Base-by-base conservation (phyloP, 2,329 filamentous ascomycete genomes). In the Colletotrichum musae region DNA sequence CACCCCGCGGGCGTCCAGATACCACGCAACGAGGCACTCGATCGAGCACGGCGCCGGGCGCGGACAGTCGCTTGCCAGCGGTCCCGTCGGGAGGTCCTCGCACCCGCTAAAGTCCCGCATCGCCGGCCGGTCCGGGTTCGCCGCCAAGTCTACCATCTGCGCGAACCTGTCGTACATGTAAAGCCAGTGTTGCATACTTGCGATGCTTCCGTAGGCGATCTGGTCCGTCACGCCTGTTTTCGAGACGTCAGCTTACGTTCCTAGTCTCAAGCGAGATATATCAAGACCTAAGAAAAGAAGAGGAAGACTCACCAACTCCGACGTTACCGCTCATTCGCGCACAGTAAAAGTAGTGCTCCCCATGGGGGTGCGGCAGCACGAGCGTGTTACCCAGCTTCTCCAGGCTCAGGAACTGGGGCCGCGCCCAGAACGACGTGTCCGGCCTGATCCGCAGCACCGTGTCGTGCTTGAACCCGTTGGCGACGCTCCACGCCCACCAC, bases 241-340 rank as follows among this genome's bases (percentile, higher is more conserved):
- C 32, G 36, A 41, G 12, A 15, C 16, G 51, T 68, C 41, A 64
- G 64, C 47, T 43, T 16, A 10, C 51, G 24, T 45, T 32, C 15
- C 18, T 39, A 24, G 5, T 43, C 51, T 53, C 52, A 36, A 36
- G n/a, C 18, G 47, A 50, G 21, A 50, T 18, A 12, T 50, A 6
- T 28, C 13, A 13, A 9, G 6, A 32, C 39, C 24, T 43, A 12
- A 28, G 32, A 32, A n/a, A 15, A 24, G 21, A 2, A 36, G 64
- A 61, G 66, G 70, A 71, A 71, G 72, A 75, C 69, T 61, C 41
- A 71, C 70, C 70, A 36, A 71, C 70, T 13, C 70, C 63, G 2
- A 71, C 58, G 6, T 41, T 54, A 2, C 70, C 70, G 13, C 53
- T 63, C 68, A 71, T 71, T 18, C 70, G 6, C 28, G 70, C 56